Evolutionary conservation across 768 basidiomycete species (phyloP).

Genomic region (Mycena alexandri): DNA sequence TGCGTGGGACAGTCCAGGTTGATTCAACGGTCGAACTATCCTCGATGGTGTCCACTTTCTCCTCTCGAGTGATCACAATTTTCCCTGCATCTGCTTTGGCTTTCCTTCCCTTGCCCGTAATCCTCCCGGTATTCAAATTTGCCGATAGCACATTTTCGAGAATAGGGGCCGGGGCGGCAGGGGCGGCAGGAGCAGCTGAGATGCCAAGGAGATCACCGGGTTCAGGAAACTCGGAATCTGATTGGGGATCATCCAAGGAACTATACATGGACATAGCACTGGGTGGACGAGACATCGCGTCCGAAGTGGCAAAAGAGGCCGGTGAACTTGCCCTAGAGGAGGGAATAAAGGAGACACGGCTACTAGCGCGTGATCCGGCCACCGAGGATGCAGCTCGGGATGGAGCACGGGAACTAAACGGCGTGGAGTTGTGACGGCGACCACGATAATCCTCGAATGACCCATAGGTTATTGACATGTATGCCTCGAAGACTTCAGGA

Average conservation of each 20-base stretch:
- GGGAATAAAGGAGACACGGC: no score
- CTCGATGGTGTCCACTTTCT: not conserved
- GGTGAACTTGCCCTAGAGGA: no score
- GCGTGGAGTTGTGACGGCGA: no score
- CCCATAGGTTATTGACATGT: no score
- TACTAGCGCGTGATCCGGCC: no score
- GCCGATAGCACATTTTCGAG: no score
- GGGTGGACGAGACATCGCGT: not conserved
- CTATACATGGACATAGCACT: constrained; percentile 17
- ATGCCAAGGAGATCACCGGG: not conserved
- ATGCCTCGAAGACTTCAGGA: no score
- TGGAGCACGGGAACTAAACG: no score
- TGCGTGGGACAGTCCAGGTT: constrained; percentile 6
- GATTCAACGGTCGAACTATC: not conserved
- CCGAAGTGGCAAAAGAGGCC: not conserved
- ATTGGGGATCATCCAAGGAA: not conserved
- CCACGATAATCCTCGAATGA: no score
- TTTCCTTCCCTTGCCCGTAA: not conserved
- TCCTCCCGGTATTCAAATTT: no score
- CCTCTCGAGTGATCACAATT: constrained; percentile 14
- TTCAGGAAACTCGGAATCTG: not conserved
- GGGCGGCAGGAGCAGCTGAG: not conserved
- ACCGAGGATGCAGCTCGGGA: no score
- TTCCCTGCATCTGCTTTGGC: not conserved
- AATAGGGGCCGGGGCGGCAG: not conserved